Conservation (phyloP, 495 filamentous ascomycete genomes). For the Penicillium malachiteum region DNA sequence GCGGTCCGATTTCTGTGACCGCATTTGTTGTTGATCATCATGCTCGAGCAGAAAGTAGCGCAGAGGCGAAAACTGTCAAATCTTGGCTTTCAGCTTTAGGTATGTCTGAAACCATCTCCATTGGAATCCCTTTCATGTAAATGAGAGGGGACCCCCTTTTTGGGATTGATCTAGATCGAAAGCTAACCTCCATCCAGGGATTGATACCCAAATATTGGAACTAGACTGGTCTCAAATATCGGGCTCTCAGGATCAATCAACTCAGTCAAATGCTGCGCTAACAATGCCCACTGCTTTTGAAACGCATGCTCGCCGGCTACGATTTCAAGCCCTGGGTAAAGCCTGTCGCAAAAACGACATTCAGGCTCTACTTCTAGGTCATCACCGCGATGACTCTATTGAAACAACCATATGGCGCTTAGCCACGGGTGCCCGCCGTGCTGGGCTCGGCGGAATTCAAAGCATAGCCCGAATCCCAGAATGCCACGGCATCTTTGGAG, state of each 20-base stretch:
- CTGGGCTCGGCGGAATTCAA: slow-evolving; percentile 72
- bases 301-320: slow-evolving; percentile 68
- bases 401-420: slow-evolving; percentile 84
- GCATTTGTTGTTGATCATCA: slow-evolving; percentile 80
- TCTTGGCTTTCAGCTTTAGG: slow-evolving; percentile 47
- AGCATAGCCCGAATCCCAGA: slow-evolving; percentile 70
- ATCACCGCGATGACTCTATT: slow-evolving; percentile 83
- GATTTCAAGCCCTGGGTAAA: slow-evolving; percentile 69
- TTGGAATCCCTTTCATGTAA: not conserved
- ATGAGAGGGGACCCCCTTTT: too few relatives aligned
- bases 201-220: slow-evolving; percentile 50
- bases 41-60: slow-evolving; percentile 62
- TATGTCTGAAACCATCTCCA: slow-evolving; percentile 19
- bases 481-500: slow-evolving; percentile 70
- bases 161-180: slow-evolving; percentile 4
- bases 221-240: slow-evolving; percentile 45
- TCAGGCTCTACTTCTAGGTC: slow-evolving; percentile 65
- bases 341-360: slow-evolving; percentile 53
- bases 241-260: slow-evolving; percentile 6
- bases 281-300: slow-evolving; percentile 65
- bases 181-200: slow-evolving; percentile 31
- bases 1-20: slow-evolving; percentile 42
- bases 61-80: slow-evolving; percentile 65
- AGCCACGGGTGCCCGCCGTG: slow-evolving; percentile 54
- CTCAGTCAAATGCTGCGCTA: slow-evolving; percentile 36